Percentiles rank a stretch among this genome's conserved stretches.
phyloP scores from a whole-genome alignment of 805 yeast species.

The Suhomyces tanzawaensis region DNA sequence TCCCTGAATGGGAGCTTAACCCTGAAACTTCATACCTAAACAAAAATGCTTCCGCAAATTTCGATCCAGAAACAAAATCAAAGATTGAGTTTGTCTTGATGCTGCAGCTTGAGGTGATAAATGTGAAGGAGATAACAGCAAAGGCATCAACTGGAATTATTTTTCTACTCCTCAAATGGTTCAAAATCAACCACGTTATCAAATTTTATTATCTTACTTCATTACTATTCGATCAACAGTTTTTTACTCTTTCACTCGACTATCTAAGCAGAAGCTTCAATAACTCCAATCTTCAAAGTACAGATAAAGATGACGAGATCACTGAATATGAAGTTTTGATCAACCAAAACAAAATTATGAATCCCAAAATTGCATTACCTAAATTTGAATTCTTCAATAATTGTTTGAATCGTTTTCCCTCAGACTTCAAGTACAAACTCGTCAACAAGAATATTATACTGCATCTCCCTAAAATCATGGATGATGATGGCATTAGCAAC shows the following conservation, averaged over 20 bases:
- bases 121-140: constrained; percentile 61
- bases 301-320: constrained; percentile 11
- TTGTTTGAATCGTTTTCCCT: constrained; percentile 25
- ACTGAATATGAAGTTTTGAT: constrained; percentile 33
- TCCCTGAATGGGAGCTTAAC: constrained; percentile 36
- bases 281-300: constrained; percentile 32
- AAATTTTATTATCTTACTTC: constrained; percentile 75
- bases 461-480: constrained; percentile 25
- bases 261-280: constrained; percentile 35
- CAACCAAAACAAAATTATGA: constrained; percentile 40
- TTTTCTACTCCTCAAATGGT: constrained; percentile 64
- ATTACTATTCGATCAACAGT: constrained; percentile 72
- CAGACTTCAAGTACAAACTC: constrained; percentile 16
- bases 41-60: constrained; percentile 8
- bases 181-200: constrained; percentile 70
- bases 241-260: constrained; percentile 33
- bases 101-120: constrained; percentile 51
- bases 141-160: constrained; percentile 59
- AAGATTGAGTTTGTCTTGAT: constrained; percentile 25
- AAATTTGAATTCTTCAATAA: constrained; percentile 37
- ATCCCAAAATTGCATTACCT: constrained; percentile 33
- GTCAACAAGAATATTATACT: constrained; percentile 30
- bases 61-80: constrained; percentile 12
- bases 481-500: constrained; percentile 25
- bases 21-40: constrained; percentile 28